Evolutionary conservation across 1,284 basidiomycete species (phyloP).

Genomic region (Inonotus hispidus): DNA sequence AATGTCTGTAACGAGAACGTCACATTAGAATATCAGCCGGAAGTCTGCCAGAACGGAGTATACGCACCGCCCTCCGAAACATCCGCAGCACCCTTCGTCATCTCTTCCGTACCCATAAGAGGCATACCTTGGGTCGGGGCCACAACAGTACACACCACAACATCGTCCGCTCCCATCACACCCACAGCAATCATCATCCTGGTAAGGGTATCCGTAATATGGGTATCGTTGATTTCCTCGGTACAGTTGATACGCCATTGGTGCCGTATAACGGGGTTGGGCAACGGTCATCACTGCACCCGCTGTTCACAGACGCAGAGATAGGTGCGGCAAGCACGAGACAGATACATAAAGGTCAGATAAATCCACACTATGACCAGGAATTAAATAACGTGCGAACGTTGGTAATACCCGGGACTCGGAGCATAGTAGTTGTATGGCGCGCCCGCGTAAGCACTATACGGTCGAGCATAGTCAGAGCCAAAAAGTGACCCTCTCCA

Average conservation of each 20-base stretch:
- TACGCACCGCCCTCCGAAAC: conserved; percentile 1
- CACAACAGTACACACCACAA: not conserved
- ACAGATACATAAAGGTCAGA: not conserved
- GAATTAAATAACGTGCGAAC: not conserved
- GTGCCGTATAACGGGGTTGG: conserved; percentile 9
- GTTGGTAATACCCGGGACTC: conserved; percentile 5
- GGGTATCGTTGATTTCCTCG: not conserved
- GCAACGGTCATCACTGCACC: conserved; percentile 2
- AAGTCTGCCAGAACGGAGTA: no score
- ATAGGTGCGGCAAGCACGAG: not conserved
- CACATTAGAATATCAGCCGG: not conserved
- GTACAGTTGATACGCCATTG: conserved; percentile 12
- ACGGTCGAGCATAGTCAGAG: conserved; percentile 5
- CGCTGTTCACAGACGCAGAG: not conserved
- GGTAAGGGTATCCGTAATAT: not conserved
- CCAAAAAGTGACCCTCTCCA: not conserved
- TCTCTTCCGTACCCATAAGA: not conserved
- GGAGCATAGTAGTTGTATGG: conserved; percentile 1
- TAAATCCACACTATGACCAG: not conserved
- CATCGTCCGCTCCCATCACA: not conserved
- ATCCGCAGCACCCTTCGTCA: conserved; percentile 9
- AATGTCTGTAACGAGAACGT: not conserved
- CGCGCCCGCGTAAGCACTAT: conserved; percentile 1
- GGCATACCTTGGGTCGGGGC: not conserved
- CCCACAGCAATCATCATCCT: conserved; percentile 3